phyloP scores from a whole-genome alignment of 2,329 filamentous ascomycete genomes.

The Phyllosticta citribraziliensis region DNA sequence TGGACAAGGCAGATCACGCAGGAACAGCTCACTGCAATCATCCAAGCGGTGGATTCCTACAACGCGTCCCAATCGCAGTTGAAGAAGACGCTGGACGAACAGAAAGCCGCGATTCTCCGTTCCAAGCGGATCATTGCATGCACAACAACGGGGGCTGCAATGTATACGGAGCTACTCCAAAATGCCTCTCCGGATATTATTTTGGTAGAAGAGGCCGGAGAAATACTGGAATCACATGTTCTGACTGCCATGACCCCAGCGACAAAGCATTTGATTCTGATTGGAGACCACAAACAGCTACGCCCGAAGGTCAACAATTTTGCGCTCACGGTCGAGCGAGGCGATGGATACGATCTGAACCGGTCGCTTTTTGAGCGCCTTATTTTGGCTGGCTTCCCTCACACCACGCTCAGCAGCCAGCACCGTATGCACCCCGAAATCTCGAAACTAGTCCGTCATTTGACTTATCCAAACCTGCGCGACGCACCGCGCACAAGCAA shows the following conservation, averaged over 20 bases:
- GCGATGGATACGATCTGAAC: slow-evolving; percentile 57
- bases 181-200: slow-evolving; percentile 49
- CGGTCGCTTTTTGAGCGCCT: slow-evolving; percentile 60
- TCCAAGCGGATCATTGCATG: slow-evolving; percentile 55
- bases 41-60: slow-evolving; percentile 30
- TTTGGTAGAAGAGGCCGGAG: slow-evolving; percentile 63
- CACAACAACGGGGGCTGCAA: slow-evolving; percentile 63
- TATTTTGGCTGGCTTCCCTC: slow-evolving; percentile 44
- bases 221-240: slow-evolving; percentile 60
- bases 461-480: slow-evolving; percentile 53
- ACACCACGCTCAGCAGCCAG: slow-evolving; percentile 49
- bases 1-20: slow-evolving; percentile 28
- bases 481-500: slow-evolving; percentile 44
- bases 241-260: slow-evolving; percentile 47
- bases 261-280: slow-evolving; percentile 56
- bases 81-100: slow-evolving; percentile 19
- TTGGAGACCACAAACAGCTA: slow-evolving; percentile 66
- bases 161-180: slow-evolving; percentile 45
- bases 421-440: slow-evolving; percentile 63
- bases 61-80: slow-evolving; percentile 28
- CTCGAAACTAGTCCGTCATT: slow-evolving; percentile 44
- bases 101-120: slow-evolving; percentile 30
- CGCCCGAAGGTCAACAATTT: slow-evolving; percentile 58
- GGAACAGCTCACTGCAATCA: slow-evolving; percentile 41
- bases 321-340: slow-evolving; percentile 51